A percentile compares a stretch with the other conserved stretches of the same genome.
Evolutionary conservation across 2,329 filamentous ascomycete species (phyloP).

Genomic region (Fusarium redolens): DNA sequence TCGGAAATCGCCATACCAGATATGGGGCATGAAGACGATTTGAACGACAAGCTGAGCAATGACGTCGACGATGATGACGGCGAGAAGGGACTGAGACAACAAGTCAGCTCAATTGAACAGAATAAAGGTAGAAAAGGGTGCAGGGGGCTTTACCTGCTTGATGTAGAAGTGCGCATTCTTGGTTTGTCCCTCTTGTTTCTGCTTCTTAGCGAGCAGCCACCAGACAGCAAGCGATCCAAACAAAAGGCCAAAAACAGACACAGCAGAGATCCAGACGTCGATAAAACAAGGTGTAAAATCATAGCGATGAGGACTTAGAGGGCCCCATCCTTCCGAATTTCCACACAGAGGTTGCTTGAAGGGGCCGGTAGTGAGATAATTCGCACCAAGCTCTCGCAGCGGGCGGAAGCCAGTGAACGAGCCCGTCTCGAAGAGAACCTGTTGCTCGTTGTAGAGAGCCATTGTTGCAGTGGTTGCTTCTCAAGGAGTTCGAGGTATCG

Average conservation of each 20-base stretch:
- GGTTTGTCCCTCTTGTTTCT: slow-evolving; percentile 68
- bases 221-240: slow-evolving; percentile 82
- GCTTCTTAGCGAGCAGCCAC: slow-evolving; percentile 79
- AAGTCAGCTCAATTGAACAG: slow-evolving; percentile 24
- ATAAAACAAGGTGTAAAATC: slow-evolving; percentile 99
- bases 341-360: slow-evolving; percentile 81
- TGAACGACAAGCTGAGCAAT: slow-evolving; percentile 80
- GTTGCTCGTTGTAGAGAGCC: slow-evolving; percentile 53
- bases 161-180: slow-evolving; percentile 94
- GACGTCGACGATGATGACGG: slow-evolving; percentile 74
- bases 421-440: slow-evolving; percentile 65
- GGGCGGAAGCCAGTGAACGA: slow-evolving; percentile 70
- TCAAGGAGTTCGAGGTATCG: slow-evolving; percentile 8
- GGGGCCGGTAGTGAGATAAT: slow-evolving; percentile 68
- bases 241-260: slow-evolving; percentile 83
- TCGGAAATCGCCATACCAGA: slow-evolving; percentile 85
- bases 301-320: slow-evolving; percentile 85
- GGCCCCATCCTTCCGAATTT: slow-evolving; percentile 95
- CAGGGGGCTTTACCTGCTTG: slow-evolving; percentile 75
- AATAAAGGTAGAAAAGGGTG: background rate
- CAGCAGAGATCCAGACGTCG: slow-evolving; percentile 85
- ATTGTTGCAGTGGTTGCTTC: slow-evolving; percentile 38
- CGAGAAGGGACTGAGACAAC: slow-evolving; percentile 65
- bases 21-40: slow-evolving; percentile 72
- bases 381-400: slow-evolving; percentile 61